Conservation (phyloP, 202 grass and related monocot genomes). For the Eragrostis tef region DNA sequence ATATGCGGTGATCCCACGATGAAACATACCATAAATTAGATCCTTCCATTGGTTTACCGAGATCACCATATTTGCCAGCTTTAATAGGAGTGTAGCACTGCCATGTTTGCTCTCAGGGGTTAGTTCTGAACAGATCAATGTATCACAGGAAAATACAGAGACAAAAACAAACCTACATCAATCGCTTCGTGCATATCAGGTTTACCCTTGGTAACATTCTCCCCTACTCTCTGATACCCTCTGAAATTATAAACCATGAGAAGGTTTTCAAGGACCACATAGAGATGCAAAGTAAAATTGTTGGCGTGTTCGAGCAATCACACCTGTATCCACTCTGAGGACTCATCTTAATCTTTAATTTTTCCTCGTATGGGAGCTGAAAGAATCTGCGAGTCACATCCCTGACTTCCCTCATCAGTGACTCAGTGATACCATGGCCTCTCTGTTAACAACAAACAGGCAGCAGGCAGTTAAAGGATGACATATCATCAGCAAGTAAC, state of each 20-base stretch:
- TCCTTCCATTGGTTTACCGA: slow-evolving; percentile 76
- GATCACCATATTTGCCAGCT: slow-evolving; percentile 65
- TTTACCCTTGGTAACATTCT: slow-evolving; percentile 87
- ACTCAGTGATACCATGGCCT: slow-evolving; percentile 78
- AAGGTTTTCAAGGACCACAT: not conserved
- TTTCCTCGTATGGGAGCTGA: slow-evolving; percentile 75
- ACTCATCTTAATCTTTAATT: slow-evolving; percentile 88
- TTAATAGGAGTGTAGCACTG: slow-evolving; percentile 70
- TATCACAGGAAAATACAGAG: not conserved
- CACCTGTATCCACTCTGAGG: slow-evolving; percentile 84
- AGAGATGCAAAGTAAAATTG: not conserved
- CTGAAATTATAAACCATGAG: slow-evolving; percentile 37
- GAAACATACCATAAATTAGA: slow-evolving; percentile 80
- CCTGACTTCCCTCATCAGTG: slow-evolving; percentile 71
- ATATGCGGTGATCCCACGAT: not conserved
- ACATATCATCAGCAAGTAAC: not conserved
- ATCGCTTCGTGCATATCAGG: slow-evolving; percentile 96
- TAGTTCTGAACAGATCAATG: slow-evolving; percentile 18
- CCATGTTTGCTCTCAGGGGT: slow-evolving; percentile 35
- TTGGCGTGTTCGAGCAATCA: not conserved
- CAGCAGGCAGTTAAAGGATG: not conserved
- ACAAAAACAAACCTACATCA: slow-evolving; percentile 69
- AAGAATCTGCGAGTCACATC: slow-evolving; percentile 72
- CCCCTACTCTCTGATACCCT: slow-evolving; percentile 81
- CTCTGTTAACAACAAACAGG: slow-evolving; percentile 52